Evolutionary conservation across 768 basidiomycete species (phyloP).

Genomic region (Omphalotus guepiniiformis): DNA sequence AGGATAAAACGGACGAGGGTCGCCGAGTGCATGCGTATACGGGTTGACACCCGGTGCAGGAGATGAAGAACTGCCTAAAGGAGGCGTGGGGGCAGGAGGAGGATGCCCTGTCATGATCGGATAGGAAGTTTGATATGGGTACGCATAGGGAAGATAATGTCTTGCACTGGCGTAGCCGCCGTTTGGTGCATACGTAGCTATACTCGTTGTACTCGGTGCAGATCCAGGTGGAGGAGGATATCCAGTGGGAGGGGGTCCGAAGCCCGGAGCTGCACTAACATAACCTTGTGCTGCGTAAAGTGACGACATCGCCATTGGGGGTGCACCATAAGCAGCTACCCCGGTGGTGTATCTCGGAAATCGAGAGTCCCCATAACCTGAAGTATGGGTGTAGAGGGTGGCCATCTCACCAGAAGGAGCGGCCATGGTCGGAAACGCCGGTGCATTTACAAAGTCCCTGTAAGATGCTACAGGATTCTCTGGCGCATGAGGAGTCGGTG

Average conservation of each 20-base stretch:
- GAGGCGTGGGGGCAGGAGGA: background rate
- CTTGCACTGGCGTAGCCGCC: background rate
- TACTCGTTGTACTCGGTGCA: background rate
- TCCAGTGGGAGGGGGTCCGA: background rate
- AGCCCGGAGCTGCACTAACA: background rate
- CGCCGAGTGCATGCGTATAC: background rate
- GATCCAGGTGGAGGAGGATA: constrained; percentile 1
- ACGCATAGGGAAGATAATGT: constrained; percentile 3
- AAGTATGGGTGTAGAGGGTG: constrained; percentile 3
- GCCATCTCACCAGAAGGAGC: constrained; percentile 4
- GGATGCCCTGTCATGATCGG: background rate
- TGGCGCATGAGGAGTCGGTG: background rate
- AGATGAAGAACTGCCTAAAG: too few species aligned
- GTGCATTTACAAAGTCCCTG: background rate
- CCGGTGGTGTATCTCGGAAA: constrained; percentile 7
- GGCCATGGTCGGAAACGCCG: background rate
- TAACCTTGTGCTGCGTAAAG: constrained; percentile 1
- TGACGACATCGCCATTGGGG: background rate
- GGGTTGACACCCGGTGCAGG: background rate
- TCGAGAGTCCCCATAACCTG: too few species aligned
- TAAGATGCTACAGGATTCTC: background rate
- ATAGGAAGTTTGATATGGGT: constrained; percentile 2
- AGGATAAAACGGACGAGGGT: background rate
- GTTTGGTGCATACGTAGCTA: background rate
- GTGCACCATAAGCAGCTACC: constrained; percentile 6